These are phyloP conservation scores for Trichosporon sp. DNA, from an alignment of 1,284 basidiomycete genomes.

Conservation along the genomic window DNA sequence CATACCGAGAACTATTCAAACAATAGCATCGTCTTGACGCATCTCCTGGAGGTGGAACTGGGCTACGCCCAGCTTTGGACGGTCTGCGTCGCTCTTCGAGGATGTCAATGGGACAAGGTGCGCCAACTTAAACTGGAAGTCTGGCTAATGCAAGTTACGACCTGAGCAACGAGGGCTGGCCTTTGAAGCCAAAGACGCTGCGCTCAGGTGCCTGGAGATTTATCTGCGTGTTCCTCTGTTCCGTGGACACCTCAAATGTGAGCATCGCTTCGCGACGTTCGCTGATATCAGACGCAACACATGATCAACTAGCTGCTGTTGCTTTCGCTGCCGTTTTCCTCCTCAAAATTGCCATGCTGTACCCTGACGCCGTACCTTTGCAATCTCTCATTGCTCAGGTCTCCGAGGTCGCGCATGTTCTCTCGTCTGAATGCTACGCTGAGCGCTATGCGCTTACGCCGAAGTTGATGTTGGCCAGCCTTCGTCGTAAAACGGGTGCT, in stretches of 20 bases:
- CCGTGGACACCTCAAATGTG: slow-evolving; percentile 51
- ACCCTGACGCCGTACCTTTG: slow-evolving; percentile 46
- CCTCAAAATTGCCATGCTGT: slow-evolving; percentile 67
- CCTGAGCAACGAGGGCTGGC: slow-evolving; percentile 90
- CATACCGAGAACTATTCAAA: slow-evolving; percentile 69
- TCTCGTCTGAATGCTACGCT: slow-evolving; percentile 55
- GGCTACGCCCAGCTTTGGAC: slow-evolving; percentile 92
- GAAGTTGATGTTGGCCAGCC: slow-evolving; percentile 84
- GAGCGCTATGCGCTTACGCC: slow-evolving; percentile 78
- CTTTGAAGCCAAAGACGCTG: slow-evolving; percentile 89
- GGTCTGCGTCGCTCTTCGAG: slow-evolving; percentile 84
- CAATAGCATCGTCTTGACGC: slow-evolving; percentile 74
- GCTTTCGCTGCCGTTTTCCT: slow-evolving; percentile 90
- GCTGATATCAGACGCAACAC: slow-evolving; percentile 70
- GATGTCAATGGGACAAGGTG: slow-evolving; percentile 90
- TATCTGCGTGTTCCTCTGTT: slow-evolving; percentile 46
- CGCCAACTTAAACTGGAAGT: no score
- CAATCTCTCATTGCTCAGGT: slow-evolving; percentile 49
- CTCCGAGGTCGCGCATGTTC: slow-evolving; percentile 50
- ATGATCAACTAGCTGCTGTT: slow-evolving; percentile 86
- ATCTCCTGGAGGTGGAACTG: slow-evolving; percentile 81
- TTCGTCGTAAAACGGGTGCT: slow-evolving; percentile 79
- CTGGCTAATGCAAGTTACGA: no score
- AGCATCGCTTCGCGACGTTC: slow-evolving; percentile 5
- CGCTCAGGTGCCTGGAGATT: slow-evolving; percentile 71